Evolutionary conservation across 106 monocot genomes (phyloP).

Genomic region (Allium cepa): DNA sequence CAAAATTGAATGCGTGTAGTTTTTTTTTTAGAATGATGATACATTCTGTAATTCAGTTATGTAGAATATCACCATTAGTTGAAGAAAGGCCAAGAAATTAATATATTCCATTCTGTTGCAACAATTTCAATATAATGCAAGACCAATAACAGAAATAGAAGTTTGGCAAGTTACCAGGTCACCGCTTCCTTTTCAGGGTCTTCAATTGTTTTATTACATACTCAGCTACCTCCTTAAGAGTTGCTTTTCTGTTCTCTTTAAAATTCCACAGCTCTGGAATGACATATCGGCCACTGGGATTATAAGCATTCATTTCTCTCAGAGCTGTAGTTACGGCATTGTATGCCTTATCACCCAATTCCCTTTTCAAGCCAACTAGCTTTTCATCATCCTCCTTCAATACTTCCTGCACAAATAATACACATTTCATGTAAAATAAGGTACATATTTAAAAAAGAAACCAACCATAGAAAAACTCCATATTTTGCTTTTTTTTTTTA

Average conservation of each 20-base stretch:
- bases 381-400: constrained; percentile 22
- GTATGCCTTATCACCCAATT: constrained; percentile 21
- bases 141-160: neutral
- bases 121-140: too few relatives aligned
- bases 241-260: constrained; percentile 20
- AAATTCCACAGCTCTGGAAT: constrained; percentile 22
- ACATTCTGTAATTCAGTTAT: too few relatives aligned
- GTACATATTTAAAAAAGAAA: too few relatives aligned
- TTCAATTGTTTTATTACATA: constrained; percentile 20
- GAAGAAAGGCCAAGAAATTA: too few relatives aligned
- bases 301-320: constrained; percentile 18
- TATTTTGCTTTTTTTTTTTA: too few relatives aligned
- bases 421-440: neutral
- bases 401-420: constrained; percentile 9
- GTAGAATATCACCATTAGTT: too few relatives aligned
- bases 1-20: too few relatives aligned
- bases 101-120: too few relatives aligned
- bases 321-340: constrained; percentile 9
- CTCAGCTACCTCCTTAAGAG: constrained; percentile 13
- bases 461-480: too few relatives aligned
- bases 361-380: constrained; percentile 4
- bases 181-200: constrained; percentile 2
- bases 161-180: neutral
- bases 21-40: too few relatives aligned
- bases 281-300: constrained; percentile 18